phyloP scores from a whole-genome alignment of 2,329 filamentous ascomycete genomes.

The Fusarium foetens region DNA sequence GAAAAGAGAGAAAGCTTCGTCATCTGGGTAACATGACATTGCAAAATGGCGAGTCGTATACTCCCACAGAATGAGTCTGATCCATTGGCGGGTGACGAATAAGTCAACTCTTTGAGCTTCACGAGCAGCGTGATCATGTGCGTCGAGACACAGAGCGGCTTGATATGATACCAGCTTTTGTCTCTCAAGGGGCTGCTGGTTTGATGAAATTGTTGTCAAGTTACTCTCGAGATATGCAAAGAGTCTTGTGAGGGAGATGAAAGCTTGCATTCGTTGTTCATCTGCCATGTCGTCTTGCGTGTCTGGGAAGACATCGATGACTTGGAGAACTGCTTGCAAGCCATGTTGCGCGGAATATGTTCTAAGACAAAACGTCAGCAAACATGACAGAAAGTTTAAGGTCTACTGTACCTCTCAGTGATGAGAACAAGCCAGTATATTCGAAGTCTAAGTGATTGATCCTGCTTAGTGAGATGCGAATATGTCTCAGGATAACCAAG shows the following conservation, averaged over 20 bases:
- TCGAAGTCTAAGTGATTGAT: constrained; percentile 35
- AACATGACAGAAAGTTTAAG: rapidly evolving
- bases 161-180: constrained; percentile 39
- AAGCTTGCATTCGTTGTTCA: constrained; percentile 31
- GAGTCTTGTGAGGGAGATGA: constrained; percentile 36
- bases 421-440: constrained; percentile 44
- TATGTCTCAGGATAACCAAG: constrained; percentile 39
- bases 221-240: constrained; percentile 41
- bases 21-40: constrained; percentile 41
- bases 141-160: constrained; percentile 28
- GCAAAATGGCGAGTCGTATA: constrained; percentile 43
- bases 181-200: constrained; percentile 30
- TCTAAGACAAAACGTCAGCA: constrained; percentile 3
- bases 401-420: constrained; percentile 24
- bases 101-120: constrained; percentile 43
- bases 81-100: constrained; percentile 45
- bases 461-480: constrained; percentile 9
- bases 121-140: constrained; percentile 25
- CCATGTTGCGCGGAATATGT: constrained; percentile 41
- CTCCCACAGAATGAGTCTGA: constrained; percentile 44
- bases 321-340: constrained; percentile 36
- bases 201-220: constrained; percentile 30
- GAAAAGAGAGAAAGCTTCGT: constrained; percentile 42
- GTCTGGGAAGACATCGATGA: constrained; percentile 38
- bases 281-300: constrained; percentile 30